Evolutionary conservation across 2,329 filamentous ascomycete genomes (phyloP), one percentile per base, ranked within the genome.

Genomic region (Ceratocystis eucalypticola): DNA sequence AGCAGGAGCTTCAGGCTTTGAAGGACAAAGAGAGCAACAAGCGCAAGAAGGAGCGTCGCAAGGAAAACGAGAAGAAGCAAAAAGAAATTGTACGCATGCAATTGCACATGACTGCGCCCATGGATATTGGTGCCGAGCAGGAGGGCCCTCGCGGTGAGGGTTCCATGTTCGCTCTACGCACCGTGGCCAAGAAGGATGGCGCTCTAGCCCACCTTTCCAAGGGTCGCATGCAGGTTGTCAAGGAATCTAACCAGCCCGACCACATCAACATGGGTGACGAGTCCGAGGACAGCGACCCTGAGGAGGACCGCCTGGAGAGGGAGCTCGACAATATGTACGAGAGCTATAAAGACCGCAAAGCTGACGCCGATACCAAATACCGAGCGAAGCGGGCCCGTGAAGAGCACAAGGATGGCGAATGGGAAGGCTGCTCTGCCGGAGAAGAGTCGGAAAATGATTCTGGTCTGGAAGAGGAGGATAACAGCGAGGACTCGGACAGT

Each of bases 41-140:
- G 71, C 93, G 86, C 76, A 95, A 91, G 77, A 88, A 91, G 71
- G 89, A 96, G 72, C 85, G 88, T 70, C 83, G 92, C 70, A 89
- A 83, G 71, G 91, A 96, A 68, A 99, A 99, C 70, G 94, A 99
- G 75, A 86, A 86, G 75, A 97, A 96, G 76, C 89, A 94, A 71
- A 94, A 89, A 71, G 94, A 97, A 70, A 91, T 97, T 68, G 82
- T 96, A n/a, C 86, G 94, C 44, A 88, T 99, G 88, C 94, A 99
- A 76, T 85, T 99, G 79, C 88, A 96, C 77, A 99, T 99, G 94
- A 88, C 87, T 1, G 89, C 91, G 0, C 94, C 94, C 6, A 94
- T 91, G 80, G 94, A 99, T 70, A 96, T 99, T 69, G 94, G 94
- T 72, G 84, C 96, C 77, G 94, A 96, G 73, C 91, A 94, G 75